phyloP scores from a whole-genome alignment of 176 grass and related monocot genomes.

The Oropetium thomaeum region DNA sequence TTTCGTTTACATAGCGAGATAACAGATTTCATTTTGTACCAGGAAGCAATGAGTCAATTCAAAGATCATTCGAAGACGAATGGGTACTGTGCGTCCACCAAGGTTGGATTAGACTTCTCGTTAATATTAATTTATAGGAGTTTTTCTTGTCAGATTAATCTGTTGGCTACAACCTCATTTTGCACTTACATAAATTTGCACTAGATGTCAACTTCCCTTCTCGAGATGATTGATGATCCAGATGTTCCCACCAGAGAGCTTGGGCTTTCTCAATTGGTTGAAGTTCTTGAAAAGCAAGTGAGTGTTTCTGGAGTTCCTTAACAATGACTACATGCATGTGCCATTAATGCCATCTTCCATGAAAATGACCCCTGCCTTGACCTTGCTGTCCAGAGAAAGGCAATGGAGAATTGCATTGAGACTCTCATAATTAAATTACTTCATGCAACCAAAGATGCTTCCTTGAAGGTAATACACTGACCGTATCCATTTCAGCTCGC shows the following conservation, averaged over 20 bases:
- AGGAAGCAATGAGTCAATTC: slow-evolving; percentile 33
- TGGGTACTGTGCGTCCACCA: slow-evolving; percentile 26
- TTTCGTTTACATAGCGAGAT: not conserved
- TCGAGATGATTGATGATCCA: slow-evolving; percentile 79
- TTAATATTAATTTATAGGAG: slow-evolving; percentile 9
- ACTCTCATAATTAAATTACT: slow-evolving; percentile 73
- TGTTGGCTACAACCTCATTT: not conserved
- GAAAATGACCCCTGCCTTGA: slow-evolving; percentile 31
- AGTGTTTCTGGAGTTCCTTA: slow-evolving; percentile 5
- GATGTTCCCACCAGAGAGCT: slow-evolving; percentile 64
- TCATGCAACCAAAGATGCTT: slow-evolving; percentile 72
- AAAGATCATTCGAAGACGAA: slow-evolving; percentile 41
- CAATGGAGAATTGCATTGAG: slow-evolving; percentile 68
- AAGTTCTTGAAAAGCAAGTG: slow-evolving; percentile 85
- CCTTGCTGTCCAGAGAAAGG: slow-evolving; percentile 49
- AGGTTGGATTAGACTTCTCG: slow-evolving; percentile 48
- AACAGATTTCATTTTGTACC: slow-evolving; percentile 26
- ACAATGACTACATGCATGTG: slow-evolving; percentile 6
- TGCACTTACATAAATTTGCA: not conserved
- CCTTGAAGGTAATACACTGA: slow-evolving; percentile 59
- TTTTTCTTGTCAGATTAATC: not conserved
- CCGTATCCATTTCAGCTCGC: not conserved
- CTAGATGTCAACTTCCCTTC: slow-evolving; percentile 65
- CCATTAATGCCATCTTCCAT: slow-evolving; percentile 21
- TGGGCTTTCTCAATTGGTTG: slow-evolving; percentile 65